Evolutionary conservation across 2,329 filamentous ascomycete species (phyloP).

Genomic region (Thielaviopsis punctulata): DNA sequence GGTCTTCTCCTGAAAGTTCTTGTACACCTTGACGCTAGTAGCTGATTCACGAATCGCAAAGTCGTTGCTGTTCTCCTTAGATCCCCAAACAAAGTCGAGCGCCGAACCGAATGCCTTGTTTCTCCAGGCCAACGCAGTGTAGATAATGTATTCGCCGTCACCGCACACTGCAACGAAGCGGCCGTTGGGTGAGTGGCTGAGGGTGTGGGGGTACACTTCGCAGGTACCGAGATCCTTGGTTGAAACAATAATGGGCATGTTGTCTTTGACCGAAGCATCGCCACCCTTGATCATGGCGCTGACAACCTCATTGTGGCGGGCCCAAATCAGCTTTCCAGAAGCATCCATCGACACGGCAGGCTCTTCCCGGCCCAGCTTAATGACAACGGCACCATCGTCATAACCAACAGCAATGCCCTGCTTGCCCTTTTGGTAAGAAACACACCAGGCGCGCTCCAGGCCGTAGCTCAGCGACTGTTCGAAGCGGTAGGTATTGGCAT

Average conservation of each 20-base stretch:
- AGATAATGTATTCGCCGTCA: slow-evolving; percentile 97
- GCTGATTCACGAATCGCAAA: slow-evolving; percentile 91
- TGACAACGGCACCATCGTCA: slow-evolving; percentile 91
- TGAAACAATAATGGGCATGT: slow-evolving; percentile 65
- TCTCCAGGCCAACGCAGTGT: slow-evolving; percentile 87
- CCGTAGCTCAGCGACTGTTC: slow-evolving; percentile 95
- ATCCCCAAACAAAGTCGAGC: slow-evolving; percentile 90
- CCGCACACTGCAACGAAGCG: slow-evolving; percentile 69
- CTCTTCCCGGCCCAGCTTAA: slow-evolving; percentile 94
- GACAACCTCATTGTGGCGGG: slow-evolving; percentile 84
- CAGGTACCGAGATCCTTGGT: slow-evolving; percentile 92
- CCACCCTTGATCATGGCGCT: slow-evolving; percentile 89
- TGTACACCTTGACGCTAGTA: slow-evolving; percentile 91
- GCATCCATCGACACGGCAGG: slow-evolving; percentile 95
- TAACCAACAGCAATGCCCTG: slow-evolving; percentile 93
- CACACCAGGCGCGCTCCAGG: slow-evolving; percentile 92
- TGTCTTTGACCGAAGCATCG: slow-evolving; percentile 70
- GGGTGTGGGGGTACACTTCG: slow-evolving; percentile 88
- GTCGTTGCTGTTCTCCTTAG: slow-evolving; percentile 95
- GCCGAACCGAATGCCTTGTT: slow-evolving; percentile 96
- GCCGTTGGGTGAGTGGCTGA: slow-evolving; percentile 91
- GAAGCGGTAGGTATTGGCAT: slow-evolving; percentile 90
- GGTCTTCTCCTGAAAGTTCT: slow-evolving; percentile 87
- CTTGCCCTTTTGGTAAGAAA: slow-evolving; percentile 84
- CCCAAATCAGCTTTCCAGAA: slow-evolving; percentile 92